Base-by-base conservation (phyloP, 306 rosid species). In the Lathyrus aphaca region DNA sequence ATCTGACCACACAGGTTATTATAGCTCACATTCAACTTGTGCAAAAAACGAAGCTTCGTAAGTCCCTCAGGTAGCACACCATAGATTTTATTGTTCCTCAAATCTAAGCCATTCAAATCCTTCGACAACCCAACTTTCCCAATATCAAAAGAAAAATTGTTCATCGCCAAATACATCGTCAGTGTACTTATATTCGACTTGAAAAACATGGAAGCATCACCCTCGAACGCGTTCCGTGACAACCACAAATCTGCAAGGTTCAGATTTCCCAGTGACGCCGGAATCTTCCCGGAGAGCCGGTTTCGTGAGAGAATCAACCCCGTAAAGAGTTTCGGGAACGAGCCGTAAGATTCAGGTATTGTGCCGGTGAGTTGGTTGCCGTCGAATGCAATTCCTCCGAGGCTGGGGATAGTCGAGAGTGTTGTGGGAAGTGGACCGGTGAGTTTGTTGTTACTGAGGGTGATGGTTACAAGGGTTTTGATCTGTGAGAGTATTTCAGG, bases 341-440 rank as follows among this genome's bases (percentile, higher is more conserved):
- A 53, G 5, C 74, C 65, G 5, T 11, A 69, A 1, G 74, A 69
- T 1, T 69, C 65, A 0, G 65, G 74, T 13, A 69, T 55, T 23
- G 42, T 5, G 0, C 65, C 74, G 0, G 27, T 39, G 55, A 40
- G 27, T 38, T 63, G 0, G 65, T 69, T 69, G 4, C 27, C 54
- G 0, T 15, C 10, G 5, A 66, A 50, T 19, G 49, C 39, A 54
- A 77, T 71, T 1, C 73, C 81, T 0, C 5, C 77, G 17, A 77
- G 73, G 48, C 40, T 71, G 8, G 81, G 73, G 29, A 77, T 72
- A 6, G 61, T 11, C 1, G 81, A 77, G 27, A 77, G 44, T 1
- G 81, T 45, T 1, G 68, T 4, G 1, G 68, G 81, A 25, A 77
- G 51, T 0, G 56, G 27, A 50, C 56, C 56, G 0, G 29, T 50